Base-by-base conservation (phyloP, 495 filamentous ascomycete genomes). In the Ramalina intermedia region DNA sequence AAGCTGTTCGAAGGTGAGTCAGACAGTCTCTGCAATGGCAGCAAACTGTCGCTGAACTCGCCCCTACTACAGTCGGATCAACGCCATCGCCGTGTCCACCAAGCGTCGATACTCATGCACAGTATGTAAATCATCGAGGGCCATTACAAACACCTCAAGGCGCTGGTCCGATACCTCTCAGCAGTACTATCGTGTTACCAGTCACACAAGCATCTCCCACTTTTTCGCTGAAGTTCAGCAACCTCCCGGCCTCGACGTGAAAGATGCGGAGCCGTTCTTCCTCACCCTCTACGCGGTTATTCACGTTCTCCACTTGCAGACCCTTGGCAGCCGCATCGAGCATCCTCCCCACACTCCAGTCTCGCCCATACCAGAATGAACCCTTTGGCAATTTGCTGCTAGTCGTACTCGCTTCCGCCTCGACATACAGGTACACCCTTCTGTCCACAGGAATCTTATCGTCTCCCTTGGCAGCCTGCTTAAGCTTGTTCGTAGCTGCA, bases 391-490 rank as follows among this genome's bases (percentile, higher is more conserved):
- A 73, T 61, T 85, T 89, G 9, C 79, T 73, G 33, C 73, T 84
- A 3, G 81, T 79, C 21, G 80, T 83, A 57, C 82, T 83, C 37
- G 84, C 83, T 59, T 89, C 85, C 1, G 87, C 73, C 58, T 94
- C 88, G 9, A 93, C 83, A 64, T 84, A 76, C 23, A 98, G 48
- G 61, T 96, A 96, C 1, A 96, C 59, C 37, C 91, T 65, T 65
- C 85, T 87, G 50, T 94, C 87, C 0, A 70, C 61, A 1, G 87
- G 76, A 1, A 96, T 63, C 53, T 82, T 81, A 1, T 76, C 79
- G 52, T 95, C 90, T 0, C 93, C 93, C 63, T 94, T 96, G 2
- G 91, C 93, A 1, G 73, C 74, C 56, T 79, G 81, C 71, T 93
- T 94, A 20, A 96, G 66, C 13, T 69, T 73, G 50, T 88, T 86